Percentiles rank a stretch among this genome's conserved stretches.
phyloP scores from a whole-genome alignment of 1,284 basidiomycete species.

The Ceratobasidium sp. region DNA sequence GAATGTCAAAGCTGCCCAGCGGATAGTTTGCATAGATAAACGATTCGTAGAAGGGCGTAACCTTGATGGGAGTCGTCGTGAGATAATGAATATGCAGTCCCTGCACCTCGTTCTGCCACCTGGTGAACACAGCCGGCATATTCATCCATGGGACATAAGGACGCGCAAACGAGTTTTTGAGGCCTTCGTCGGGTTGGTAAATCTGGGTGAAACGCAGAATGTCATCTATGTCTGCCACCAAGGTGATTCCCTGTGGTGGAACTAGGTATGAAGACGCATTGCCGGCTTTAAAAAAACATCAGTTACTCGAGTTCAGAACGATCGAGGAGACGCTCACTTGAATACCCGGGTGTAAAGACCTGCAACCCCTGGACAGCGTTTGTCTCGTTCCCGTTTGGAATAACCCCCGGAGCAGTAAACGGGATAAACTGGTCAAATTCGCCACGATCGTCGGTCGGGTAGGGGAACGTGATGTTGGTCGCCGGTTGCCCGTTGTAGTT shows the following conservation, averaged over 20 bases:
- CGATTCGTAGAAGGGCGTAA: constrained; percentile 46
- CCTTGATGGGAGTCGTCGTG: constrained; percentile 48
- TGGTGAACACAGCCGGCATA: constrained; percentile 46
- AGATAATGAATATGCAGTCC: constrained; percentile 49
- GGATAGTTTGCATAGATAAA: constrained; percentile 48
- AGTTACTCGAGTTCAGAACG: neutral
- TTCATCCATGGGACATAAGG: constrained; percentile 48
- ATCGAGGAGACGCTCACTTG: constrained; percentile 13
- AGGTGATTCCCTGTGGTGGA: constrained; percentile 46
- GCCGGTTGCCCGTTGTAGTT: constrained; percentile 26
- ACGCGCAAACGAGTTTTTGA: constrained; percentile 48
- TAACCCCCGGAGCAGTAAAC: constrained; percentile 26
- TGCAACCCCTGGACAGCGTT: constrained; percentile 41
- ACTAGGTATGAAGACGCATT: constrained; percentile 48
- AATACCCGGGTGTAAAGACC: constrained; percentile 24
- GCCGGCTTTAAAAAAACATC: constrained; percentile 36
- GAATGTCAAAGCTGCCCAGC: constrained; percentile 48
- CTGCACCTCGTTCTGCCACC: constrained; percentile 44
- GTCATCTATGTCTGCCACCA: constrained; percentile 49
- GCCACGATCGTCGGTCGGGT: constrained; percentile 44
- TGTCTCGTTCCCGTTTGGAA: constrained; percentile 33
- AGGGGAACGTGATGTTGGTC: constrained; percentile 39
- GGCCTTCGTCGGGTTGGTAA: constrained; percentile 47
- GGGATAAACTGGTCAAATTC: constrained; percentile 47
- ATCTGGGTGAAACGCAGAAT: constrained; percentile 48